Evolutionary conservation across 179 eudicot genomes (phyloP).

Genomic region (Spergularia azorica): DNA sequence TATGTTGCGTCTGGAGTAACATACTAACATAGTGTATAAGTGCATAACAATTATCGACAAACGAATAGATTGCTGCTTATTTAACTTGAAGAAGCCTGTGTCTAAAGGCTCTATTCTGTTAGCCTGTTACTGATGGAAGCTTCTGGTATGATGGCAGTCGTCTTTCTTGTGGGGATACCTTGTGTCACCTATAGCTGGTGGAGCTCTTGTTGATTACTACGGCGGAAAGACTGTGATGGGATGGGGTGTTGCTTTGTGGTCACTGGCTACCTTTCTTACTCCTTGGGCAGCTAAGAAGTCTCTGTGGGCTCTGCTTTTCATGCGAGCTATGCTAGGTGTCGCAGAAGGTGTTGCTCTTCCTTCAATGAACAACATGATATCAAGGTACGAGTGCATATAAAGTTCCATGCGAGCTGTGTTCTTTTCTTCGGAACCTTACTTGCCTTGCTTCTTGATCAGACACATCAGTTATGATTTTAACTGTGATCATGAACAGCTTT

Average conservation of each 20-base stretch:
- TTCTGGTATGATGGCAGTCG: constrained; percentile 66
- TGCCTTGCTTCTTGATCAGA: not conserved
- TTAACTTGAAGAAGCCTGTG: not conserved
- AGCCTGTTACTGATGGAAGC: constrained; percentile 41
- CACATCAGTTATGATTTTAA: constrained; percentile 16
- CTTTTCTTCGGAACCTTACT: not conserved
- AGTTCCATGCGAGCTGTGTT: not conserved
- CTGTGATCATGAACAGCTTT: not conserved
- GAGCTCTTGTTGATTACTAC: constrained; percentile 89
- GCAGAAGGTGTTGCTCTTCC: constrained; percentile 99
- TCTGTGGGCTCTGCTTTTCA: constrained; percentile 68
- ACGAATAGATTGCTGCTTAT: not conserved
- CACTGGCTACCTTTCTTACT: constrained; percentile 87
- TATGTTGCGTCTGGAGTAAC: too few relatives aligned
- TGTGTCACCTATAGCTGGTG: constrained; percentile 94
- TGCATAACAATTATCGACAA: not conserved
- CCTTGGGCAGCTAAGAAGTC: constrained; percentile 97
- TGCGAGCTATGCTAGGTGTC: constrained; percentile 81
- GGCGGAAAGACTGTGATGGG: constrained; percentile 94
- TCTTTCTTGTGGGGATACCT: constrained; percentile 99
- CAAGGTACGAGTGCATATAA: constrained; percentile 48
- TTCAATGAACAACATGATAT: constrained; percentile 95
- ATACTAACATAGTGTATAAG: too few relatives aligned
- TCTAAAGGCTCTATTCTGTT: not conserved
- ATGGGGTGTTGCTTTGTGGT: constrained; percentile 98